Base-by-base conservation (phyloP, 352 stramenopile genomes). In the Phytopythium litorale region DNA sequence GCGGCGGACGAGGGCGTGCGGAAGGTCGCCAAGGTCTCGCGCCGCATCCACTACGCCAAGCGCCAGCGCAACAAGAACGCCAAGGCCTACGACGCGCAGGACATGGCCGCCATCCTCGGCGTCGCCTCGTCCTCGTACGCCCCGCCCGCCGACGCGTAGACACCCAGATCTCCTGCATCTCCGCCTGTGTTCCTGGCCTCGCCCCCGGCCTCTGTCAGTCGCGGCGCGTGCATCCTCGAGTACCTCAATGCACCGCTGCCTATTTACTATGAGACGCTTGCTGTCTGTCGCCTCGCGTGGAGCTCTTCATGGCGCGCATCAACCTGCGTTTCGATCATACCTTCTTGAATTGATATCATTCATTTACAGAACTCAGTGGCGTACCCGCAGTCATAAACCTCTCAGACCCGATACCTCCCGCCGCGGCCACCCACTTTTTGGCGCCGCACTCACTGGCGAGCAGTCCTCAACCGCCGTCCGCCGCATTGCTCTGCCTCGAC, bases 61-160 rank as follows among this genome's bases (percentile, higher is more conserved):
- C 84, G 85, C 15, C 74, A 92, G 53, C 75, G 71, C 60, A 93
- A 93, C 81, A 97, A 97, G 75, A 88, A 96, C 67, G 87, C 87
- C 60, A 89, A 88, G 64, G 76, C 66, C 33, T 97, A 96, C 72
- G 79, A 77, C n/a, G 78, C 84, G 4, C 71, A 63, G 23, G 89
- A 95, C 58, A 94, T 97, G 82, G 79, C 86, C 32, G 88, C 86
- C 42, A 96, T 97, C 54, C 63, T 97, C 42, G 88, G 88, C 15
- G 78, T 91, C 38, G 82, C 85, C 0, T 84, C 84, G 30, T 83
- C 73, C 4, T 71, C 56, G 12, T 61, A 58, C 52, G 32, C 52
- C 4, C n/a, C 30, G 7, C 15, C 33, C 19, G 18, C 52, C 52
- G 33, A 43, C 19, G 21, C 28, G 23, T 37, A 37, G 18, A 33